Conservation (phyloP, 1,284 basidiomycete species). For the Cystobasidium sp. region DNA sequence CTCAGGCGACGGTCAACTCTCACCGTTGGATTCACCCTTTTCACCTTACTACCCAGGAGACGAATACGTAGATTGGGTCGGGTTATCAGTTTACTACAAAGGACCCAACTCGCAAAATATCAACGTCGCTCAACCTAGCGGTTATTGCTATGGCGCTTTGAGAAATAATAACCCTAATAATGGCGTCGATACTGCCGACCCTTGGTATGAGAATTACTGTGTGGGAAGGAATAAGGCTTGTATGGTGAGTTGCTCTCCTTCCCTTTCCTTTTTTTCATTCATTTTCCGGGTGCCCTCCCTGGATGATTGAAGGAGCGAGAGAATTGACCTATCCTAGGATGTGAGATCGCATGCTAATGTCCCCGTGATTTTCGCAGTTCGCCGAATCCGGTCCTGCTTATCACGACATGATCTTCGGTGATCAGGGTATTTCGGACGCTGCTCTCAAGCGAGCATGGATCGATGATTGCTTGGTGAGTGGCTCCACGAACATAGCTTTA, state of each 20-base stretch:
- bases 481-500: too few species aligned
- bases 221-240: constrained; percentile 49
- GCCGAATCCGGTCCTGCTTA: constrained; percentile 54
- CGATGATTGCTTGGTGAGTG: constrained; percentile 44
- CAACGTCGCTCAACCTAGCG: constrained; percentile 47
- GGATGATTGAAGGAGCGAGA: not conserved
- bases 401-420: constrained; percentile 49
- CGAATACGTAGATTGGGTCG: constrained; percentile 55
- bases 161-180: constrained; percentile 46
- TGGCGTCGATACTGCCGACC: constrained; percentile 37
- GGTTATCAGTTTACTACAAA: constrained; percentile 54
- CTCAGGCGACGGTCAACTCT: constrained; percentile 49
- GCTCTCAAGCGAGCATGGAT: constrained; percentile 52
- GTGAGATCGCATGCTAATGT: not conserved
- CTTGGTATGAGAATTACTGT: constrained; percentile 52
- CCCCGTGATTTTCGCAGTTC: constrained; percentile 27
- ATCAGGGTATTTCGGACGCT: constrained; percentile 45
- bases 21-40: constrained; percentile 51
- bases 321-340: not conserved
- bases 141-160: constrained; percentile 50
- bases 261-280: not conserved
- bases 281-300: not conserved
- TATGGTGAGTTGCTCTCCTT: constrained; percentile 42
- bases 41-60: constrained; percentile 55
- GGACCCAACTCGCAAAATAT: constrained; percentile 46